Conservation (phyloP, 805 yeast genomes). For the Lipomyces spencermartinsiae region DNA sequence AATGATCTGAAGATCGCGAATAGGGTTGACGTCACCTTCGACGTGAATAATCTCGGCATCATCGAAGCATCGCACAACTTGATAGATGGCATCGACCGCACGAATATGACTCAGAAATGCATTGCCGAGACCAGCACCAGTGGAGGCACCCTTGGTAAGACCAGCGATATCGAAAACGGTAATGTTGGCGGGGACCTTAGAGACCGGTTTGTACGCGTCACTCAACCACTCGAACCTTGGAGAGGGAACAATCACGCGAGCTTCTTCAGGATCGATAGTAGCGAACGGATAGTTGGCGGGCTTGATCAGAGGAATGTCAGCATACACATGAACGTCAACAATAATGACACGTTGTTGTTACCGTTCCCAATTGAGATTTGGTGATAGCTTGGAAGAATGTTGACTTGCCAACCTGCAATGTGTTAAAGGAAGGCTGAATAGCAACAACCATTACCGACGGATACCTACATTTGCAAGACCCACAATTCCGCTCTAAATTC, state of each 20-base stretch:
- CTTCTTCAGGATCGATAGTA: constrained; percentile 97
- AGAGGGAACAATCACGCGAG: constrained; percentile 92
- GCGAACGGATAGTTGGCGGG: constrained; percentile 99
- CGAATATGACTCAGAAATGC: constrained; percentile 95
- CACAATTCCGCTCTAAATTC: constrained; percentile 73
- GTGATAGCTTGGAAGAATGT: constrained; percentile 98
- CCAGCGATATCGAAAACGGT: constrained; percentile 98
- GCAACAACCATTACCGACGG: not conserved
- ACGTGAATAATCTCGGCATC: constrained; percentile 98
- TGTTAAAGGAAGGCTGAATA: not conserved
- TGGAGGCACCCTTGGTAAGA: constrained; percentile 73
- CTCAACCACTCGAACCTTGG: constrained; percentile 80
- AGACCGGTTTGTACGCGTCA: constrained; percentile 75
- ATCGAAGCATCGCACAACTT: constrained; percentile 96
- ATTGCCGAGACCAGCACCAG: constrained; percentile 98
- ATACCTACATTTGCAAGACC: constrained; percentile 72
- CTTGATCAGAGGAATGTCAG: constrained; percentile 40
- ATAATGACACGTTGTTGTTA: constrained; percentile 6
- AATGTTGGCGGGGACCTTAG: constrained; percentile 80
- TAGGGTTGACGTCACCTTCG: constrained; percentile 95
- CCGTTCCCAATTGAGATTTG: constrained; percentile 83
- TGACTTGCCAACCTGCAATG: constrained; percentile 78
- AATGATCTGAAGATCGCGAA: constrained; percentile 91
- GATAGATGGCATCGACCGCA: constrained; percentile 97
- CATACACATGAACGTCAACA: constrained; percentile 8